A percentile compares a stretch with the other conserved stretches of the same genome.
Conservation (phyloP, 2,329 filamentous ascomycete genomes). For the Claviceps quebecensis region DNA sequence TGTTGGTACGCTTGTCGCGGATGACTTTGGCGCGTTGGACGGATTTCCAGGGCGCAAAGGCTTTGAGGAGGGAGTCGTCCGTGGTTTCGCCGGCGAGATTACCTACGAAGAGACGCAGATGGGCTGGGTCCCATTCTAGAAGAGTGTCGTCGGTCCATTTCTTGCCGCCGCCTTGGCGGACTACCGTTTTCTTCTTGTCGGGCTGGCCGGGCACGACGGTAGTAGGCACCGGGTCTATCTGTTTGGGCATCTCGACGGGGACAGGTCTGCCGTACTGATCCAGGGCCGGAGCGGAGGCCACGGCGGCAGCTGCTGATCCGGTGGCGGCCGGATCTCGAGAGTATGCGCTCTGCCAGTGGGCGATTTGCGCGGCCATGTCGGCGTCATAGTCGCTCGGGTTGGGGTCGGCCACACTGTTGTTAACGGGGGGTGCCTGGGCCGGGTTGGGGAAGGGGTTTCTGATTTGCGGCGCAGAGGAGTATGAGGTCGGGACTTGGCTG, state of each 20-base stretch:
- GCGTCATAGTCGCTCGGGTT: constrained; percentile 38
- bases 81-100: constrained; percentile 96
- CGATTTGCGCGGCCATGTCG: constrained; percentile 81
- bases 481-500: constrained; percentile 23
- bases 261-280: constrained; percentile 20
- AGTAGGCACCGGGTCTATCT: constrained; percentile 20
- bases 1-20: constrained; percentile 88
- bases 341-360: constrained; percentile 90
- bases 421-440: constrained; percentile 21
- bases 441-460: constrained; percentile 68
- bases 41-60: constrained; percentile 76
- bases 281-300: constrained; percentile 14
- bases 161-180: constrained; percentile 78
- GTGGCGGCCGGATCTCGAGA: constrained; percentile 22
- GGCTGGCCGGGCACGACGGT: constrained; percentile 33
- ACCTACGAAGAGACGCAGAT: constrained; percentile 89
- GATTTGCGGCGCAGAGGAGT: constrained; percentile 46
- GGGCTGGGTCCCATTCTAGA: constrained; percentile 89
- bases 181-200: constrained; percentile 70
- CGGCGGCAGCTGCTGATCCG: constrained; percentile 13
- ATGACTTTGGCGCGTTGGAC: constrained; percentile 89
- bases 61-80: constrained; percentile 87
- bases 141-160: constrained; percentile 81
- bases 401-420: constrained; percentile 19
- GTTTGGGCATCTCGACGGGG: constrained; percentile 14